Evolutionary conservation across 2,329 filamentous ascomycete species (phyloP).

Genomic region (Exophiala mesophila): DNA sequence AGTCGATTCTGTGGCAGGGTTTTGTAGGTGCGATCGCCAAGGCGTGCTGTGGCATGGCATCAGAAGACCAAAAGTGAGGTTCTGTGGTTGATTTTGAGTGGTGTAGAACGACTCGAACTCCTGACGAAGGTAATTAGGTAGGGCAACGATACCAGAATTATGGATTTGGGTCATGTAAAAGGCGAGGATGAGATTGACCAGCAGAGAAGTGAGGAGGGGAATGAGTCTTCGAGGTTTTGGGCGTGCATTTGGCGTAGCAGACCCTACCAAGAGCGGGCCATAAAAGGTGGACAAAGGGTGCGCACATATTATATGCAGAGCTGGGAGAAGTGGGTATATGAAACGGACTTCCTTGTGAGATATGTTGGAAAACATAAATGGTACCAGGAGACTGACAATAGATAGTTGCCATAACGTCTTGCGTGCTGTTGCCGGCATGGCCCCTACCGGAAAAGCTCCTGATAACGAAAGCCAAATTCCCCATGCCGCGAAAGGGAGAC

Average conservation of each 20-base stretch:
- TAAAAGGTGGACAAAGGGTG: constrained; percentile 48
- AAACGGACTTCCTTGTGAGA: constrained; percentile 97
- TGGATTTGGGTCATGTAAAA: constrained; percentile 72
- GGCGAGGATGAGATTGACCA: constrained; percentile 65
- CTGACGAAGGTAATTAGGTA: constrained; percentile 68
- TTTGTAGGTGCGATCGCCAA: constrained; percentile 82
- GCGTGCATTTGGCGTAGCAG: constrained; percentile 24
- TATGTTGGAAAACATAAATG: constrained; percentile 66
- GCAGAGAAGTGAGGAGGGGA: constrained; percentile 56
- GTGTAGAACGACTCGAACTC: constrained; percentile 60
- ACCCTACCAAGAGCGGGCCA: neutral
- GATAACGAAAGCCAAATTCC: constrained; percentile 55
- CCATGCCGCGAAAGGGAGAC: constrained; percentile 67
- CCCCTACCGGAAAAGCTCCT: constrained; percentile 27
- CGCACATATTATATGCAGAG: constrained; percentile 76
- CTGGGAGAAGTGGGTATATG: constrained; percentile 84
- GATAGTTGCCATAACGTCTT: constrained; percentile 49
- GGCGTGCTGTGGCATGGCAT: constrained; percentile 96
- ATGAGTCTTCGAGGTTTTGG: constrained; percentile 30
- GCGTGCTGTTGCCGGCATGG: constrained; percentile 9
- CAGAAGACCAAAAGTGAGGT: constrained; percentile 66
- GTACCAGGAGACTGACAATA: constrained; percentile 55
- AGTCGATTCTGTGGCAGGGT: constrained; percentile 43
- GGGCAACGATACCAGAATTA: constrained; percentile 71
- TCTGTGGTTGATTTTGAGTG: constrained; percentile 20